phyloP scores from a whole-genome alignment of 441 rosid species.

The Croton laevigatus region DNA sequence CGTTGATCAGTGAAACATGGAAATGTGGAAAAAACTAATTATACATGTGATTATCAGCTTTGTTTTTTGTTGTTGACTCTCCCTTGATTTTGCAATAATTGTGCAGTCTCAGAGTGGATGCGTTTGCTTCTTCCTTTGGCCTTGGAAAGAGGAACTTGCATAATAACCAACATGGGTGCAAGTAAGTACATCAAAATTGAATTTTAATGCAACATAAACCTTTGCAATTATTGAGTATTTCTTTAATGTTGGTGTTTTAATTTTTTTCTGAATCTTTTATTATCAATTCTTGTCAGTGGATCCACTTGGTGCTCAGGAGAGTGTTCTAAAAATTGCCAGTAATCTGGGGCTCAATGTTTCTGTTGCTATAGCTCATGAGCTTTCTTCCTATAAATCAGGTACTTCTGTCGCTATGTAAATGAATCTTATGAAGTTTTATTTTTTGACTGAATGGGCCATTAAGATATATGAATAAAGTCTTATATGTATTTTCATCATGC shows the following conservation, averaged over 20 bases:
- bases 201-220: neutral
- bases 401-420: neutral
- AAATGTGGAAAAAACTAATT: neutral
- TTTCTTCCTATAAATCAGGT: conserved; percentile 42
- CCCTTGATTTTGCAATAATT: neutral
- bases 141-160: conserved; percentile 62
- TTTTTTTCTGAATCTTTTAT: neutral
- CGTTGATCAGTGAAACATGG: no score
- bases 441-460: neutral
- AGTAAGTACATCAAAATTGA: conserved; percentile 37
- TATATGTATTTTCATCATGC: neutral
- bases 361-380: conserved; percentile 79
- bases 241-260: neutral
- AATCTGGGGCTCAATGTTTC: conserved; percentile 31
- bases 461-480: neutral
- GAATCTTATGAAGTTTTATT: neutral
- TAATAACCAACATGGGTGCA: conserved; percentile 95
- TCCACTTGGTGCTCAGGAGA: conserved; percentile 22
- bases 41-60: neutral
- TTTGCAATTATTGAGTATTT: neutral
- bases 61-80: neutral
- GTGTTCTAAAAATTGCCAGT: conserved; percentile 17
- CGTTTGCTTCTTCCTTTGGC: conserved; percentile 70
- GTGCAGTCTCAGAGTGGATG: conserved; percentile 83
- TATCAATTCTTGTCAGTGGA: conserved; percentile 22